Base-by-base conservation (phyloP, 208 protist species). In the Acanthamoeba divionensis region DNA sequence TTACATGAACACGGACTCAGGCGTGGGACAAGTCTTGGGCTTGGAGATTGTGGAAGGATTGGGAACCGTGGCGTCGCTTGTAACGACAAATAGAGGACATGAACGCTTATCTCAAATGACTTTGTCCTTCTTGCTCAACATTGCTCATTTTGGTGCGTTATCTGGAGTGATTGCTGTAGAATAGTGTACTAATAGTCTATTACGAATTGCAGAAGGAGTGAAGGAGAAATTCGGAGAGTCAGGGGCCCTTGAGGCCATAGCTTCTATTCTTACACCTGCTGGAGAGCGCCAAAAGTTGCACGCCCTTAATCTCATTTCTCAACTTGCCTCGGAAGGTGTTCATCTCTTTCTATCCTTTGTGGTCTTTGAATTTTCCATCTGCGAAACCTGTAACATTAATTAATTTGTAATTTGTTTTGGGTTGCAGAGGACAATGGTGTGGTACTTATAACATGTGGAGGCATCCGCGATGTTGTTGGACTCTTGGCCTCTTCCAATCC, bases 361-460 rank as follows among this genome's bases (percentile, higher is more conserved):
- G 10, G 9, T 65, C 48, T 8, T 60, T 26, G 8, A 6, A 13
- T 60, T 60, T 26, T 26, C 31, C 18, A 18, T 77, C 38, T 77
- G n/a, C 18, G 36, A 38, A 38, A 38, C 7, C 18, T 31, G 36
- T 9, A 8, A 31, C 60, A 66, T 31, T 13, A 18, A 7, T 44
- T 31, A 15, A 75, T 75, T 24, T 75, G 62, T 41, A n/a, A 63
- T 60, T 7, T 21, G 15, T 7, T 12, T 83, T 10, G 31, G 44
- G 15, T 13, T 33, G 48, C 73, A 85, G 75, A 85, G 75, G 47
- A 31, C 45, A 63, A 85, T 18, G 45, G 50, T 15, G 65, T 85
- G n/a, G 75, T 63, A 38, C 45, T 85, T 12, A 85, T 85, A 15
- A 85, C 57, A 47, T 85, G 50, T 38, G 75, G 75, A 31, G 75